Evolutionary conservation across 2,329 filamentous ascomycete genomes (phyloP), one percentile per base, ranked within the genome.

Genomic region (Colletotrichum cordylinicola): DNA sequence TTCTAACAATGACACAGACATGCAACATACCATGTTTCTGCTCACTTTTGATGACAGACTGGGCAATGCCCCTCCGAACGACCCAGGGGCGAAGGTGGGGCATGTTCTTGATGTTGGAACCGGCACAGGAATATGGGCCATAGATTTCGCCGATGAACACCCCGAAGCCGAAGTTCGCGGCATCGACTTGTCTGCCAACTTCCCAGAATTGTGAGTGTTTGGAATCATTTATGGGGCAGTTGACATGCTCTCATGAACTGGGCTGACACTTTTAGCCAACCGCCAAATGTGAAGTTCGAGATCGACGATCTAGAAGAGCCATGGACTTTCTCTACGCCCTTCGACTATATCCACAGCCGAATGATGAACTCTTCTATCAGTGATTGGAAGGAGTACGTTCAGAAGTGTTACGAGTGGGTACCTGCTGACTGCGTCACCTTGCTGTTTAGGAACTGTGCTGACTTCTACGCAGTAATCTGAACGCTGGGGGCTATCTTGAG

Each of bases 21-120:
- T 86, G 1, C 84, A 86, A 71, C 84, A 86, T 70, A 80, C 84
- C 27, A 73, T 85, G 0, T 83, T 83, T 35, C 29, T 77, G 0
- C 77, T 85, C 5, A 85, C 83, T 0, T 79, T 84, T 15, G 78
- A 81, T 1, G 80, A 80, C 6, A 82, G 80, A 33, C 78, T 85
- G 0, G 82, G 77, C 13, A 64, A 80, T 0, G 79, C 78, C 2
- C 85, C 84, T 0, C 70, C 77, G 4, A 79, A 75, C 10, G 67
- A 74, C 4, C 74, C 80, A 3, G 79, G 52, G 5, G 77, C 77
- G 1, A 64, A 52, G 16, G 70, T 82, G 9, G 62, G 76, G 2
- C 81, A 79, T 2, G 81, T 86, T 8, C 81, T 90, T 3, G 88
- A 90, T 78, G 78, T 88, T 29, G 87, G 88, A 9, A 88, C 87